These are phyloP conservation scores for Xylaria scruposa DNA, from an alignment of 495 filamentous ascomycete species.

Conservation along the genomic window DNA sequence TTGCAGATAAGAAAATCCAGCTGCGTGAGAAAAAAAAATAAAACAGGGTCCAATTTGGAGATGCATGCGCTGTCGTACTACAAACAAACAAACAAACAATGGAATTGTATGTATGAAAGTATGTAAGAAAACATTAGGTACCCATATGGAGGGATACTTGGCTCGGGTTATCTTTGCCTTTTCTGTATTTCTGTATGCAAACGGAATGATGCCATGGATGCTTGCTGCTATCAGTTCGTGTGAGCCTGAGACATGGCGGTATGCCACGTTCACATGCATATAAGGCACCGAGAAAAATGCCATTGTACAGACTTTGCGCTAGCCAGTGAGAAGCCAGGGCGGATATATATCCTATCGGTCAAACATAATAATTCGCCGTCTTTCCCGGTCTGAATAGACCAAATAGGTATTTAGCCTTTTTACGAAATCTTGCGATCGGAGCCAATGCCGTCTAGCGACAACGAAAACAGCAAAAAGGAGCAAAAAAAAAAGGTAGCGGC, in stretches of 20 bases:
- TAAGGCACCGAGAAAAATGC: not conserved
- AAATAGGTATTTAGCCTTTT: not conserved
- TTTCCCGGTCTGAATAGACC: not conserved
- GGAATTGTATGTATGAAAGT: not conserved
- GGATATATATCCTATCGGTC: not conserved
- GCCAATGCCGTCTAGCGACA: not conserved
- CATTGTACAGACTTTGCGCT: not conserved
- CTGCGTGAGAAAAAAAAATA: not conserved
- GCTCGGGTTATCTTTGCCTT: slow-evolving; percentile 1
- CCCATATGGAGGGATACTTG: not conserved
- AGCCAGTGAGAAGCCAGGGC: not conserved
- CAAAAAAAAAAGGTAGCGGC: not conserved
- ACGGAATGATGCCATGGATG: not conserved
- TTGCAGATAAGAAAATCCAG: slow-evolving; percentile 9
- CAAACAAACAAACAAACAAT: not conserved
- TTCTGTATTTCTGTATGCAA: not conserved
- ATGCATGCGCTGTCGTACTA: not conserved
- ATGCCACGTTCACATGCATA: not conserved
- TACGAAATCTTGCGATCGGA: not conserved
- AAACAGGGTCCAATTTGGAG: slow-evolving; percentile 19
- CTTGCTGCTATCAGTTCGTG: not conserved
- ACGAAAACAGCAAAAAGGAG: not conserved
- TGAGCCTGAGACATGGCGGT: not conserved
- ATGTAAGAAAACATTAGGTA: not conserved
- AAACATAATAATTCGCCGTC: not conserved